These are phyloP conservation scores for Podaxis sp. DNA, from an alignment of 768 basidiomycete species.

Conservation along the genomic window DNA sequence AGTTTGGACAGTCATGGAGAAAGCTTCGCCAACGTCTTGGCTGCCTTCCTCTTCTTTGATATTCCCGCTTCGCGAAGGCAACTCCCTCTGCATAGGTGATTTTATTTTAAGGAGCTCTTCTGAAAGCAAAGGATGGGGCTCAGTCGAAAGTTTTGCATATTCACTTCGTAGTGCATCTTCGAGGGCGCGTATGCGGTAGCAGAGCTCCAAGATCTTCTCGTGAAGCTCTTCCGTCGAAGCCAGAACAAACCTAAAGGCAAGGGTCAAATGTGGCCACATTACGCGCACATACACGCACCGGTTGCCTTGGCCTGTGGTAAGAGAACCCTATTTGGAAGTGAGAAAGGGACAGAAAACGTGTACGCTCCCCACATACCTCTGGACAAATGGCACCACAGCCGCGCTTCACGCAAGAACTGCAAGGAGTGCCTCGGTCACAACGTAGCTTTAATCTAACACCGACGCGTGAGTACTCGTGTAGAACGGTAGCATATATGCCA, in stretches of 20 bases:
- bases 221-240: conserved; percentile 79
- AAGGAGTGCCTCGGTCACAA: conserved; percentile 77
- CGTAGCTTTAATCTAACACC: conserved; percentile 57
- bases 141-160: conserved; percentile 57
- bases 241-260: conserved; percentile 59
- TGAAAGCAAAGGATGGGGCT: conserved; percentile 66
- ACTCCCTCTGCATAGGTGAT: conserved; percentile 70
- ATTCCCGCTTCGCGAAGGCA: conserved; percentile 38
- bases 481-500: not conserved
- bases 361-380: conserved; percentile 48
- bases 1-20: conserved; percentile 70
- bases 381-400: conserved; percentile 83
- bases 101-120: conserved; percentile 77
- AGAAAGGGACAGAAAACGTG: conserved; percentile 10
- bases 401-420: conserved; percentile 77
- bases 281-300: conserved; percentile 42
- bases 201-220: conserved; percentile 77
- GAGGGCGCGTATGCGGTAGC: conserved; percentile 69
- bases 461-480: not conserved
- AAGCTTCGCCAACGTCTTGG: conserved; percentile 70
- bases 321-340: conserved; percentile 47
- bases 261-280: not conserved
- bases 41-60: conserved; percentile 57
- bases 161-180: conserved; percentile 67
- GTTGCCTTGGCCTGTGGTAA: conserved; percentile 76